Evolutionary conservation across 768 basidiomycete species (phyloP).

Genomic region (Lanmaoa rubissima): DNA sequence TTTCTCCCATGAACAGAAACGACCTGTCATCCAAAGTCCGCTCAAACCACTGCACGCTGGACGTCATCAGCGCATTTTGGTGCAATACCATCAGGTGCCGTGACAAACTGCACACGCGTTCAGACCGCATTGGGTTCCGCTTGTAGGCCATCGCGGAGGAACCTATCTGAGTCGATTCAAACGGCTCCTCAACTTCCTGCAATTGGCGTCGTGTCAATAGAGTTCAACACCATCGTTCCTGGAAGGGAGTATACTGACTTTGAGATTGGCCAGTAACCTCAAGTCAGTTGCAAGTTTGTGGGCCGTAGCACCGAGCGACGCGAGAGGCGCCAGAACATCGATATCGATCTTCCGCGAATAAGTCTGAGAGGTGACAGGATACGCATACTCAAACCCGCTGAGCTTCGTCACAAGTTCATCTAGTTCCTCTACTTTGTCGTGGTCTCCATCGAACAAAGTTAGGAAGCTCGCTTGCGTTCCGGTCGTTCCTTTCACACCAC

Average conservation of each 20-base stretch:
- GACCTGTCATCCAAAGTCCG: conserved; percentile 95
- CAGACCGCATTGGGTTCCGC: conserved; percentile 98
- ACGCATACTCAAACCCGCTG: conserved; percentile 90
- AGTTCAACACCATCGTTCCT: neutral
- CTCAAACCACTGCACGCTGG: conserved; percentile 97
- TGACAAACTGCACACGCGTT: conserved; percentile 95
- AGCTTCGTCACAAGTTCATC: conserved; percentile 88
- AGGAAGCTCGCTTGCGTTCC: conserved; percentile 98
- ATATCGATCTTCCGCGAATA: conserved; percentile 98
- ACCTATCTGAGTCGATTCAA: conserved; percentile 98
- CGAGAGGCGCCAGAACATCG: conserved; percentile 87
- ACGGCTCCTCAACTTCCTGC: conserved; percentile 96
- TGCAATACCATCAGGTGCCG: conserved; percentile 95
- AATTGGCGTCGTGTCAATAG: conserved; percentile 2
- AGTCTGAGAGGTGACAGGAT: conserved; percentile 98
- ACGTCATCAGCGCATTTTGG: conserved; percentile 94
- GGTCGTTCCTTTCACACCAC: conserved; percentile 99
- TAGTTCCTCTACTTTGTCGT: conserved; percentile 90
- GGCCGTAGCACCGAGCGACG: conserved; percentile 89
- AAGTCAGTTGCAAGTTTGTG: conserved; percentile 98
- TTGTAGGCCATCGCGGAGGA: conserved; percentile 99
- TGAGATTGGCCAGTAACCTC: conserved; percentile 89
- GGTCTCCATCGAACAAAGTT: conserved; percentile 90
- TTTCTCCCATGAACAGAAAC: conserved; percentile 5
- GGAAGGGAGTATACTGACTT: conserved; percentile 42